Conservation (phyloP, 345 rosid species). For the Salix koriyanagi region DNA sequence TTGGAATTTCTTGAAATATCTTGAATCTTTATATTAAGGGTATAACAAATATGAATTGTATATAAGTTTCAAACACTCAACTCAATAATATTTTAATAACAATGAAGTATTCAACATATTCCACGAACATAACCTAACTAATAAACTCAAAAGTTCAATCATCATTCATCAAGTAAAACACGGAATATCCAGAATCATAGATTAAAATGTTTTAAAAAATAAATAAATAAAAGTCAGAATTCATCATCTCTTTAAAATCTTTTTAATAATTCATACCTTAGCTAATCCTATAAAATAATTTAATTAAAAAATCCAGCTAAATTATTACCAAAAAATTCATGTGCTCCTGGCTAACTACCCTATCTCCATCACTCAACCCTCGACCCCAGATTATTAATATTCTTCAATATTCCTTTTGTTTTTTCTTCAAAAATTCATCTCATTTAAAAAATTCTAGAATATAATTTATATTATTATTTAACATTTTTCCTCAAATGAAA, state of each 20-base stretch:
- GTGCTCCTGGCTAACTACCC: not conserved
- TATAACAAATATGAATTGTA: no score
- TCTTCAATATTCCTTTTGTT: no score
- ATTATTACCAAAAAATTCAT: not conserved
- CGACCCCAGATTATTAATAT: not conserved
- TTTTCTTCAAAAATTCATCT: no score
- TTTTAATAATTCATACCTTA: not conserved
- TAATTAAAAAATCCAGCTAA: no score
- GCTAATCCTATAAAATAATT: not conserved
- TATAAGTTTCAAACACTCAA: not conserved
- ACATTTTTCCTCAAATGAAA: accelerated
- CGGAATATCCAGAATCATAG: not conserved
- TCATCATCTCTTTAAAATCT: not conserved
- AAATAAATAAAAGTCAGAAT: not conserved
- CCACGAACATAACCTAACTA: not conserved
- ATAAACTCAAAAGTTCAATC: not conserved
- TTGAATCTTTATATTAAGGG: not conserved
- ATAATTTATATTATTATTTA: no score
- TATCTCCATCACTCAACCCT: not conserved
- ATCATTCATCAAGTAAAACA: not conserved
- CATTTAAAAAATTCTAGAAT: no score
- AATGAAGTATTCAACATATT: not conserved
- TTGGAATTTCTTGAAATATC: not conserved
- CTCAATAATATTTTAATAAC: not conserved
- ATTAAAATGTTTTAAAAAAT: not conserved